A percentile compares a stretch with the other conserved stretches of the same genome.
Conservation (phyloP, 1,139 yeast species). For the Scheffersomyces titani region DNA sequence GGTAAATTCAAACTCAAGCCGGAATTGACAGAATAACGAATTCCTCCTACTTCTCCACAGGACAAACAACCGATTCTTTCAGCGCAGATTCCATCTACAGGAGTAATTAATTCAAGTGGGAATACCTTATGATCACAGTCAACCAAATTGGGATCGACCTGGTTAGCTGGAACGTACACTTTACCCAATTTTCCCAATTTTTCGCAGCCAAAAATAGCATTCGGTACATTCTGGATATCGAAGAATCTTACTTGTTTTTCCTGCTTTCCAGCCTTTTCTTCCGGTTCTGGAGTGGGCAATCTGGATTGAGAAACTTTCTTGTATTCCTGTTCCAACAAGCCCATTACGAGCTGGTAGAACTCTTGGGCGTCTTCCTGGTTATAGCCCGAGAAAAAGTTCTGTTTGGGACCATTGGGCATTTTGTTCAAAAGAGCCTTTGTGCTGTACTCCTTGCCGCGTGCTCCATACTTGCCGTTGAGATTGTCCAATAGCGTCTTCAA, state of each 20-base stretch:
- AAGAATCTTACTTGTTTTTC: conserved; percentile 19
- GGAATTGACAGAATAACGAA: conserved; percentile 76
- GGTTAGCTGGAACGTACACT: conserved; percentile 69
- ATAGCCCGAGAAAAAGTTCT: conserved; percentile 74
- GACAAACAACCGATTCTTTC: conserved; percentile 85
- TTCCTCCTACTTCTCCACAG: conserved; percentile 94
- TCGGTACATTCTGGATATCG: conserved; percentile 20
- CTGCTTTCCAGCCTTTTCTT: not conserved
- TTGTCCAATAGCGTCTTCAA: conserved; percentile 52
- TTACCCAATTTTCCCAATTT: conserved; percentile 57
- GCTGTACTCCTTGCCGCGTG: conserved; percentile 59
- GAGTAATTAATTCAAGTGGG: conserved; percentile 69
- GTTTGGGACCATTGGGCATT: conserved; percentile 80
- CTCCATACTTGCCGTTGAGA: conserved; percentile 59
- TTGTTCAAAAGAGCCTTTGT: conserved; percentile 65
- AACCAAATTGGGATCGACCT: conserved; percentile 65
- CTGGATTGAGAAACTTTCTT: conserved; percentile 20
- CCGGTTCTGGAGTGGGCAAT: conserved; percentile 2
- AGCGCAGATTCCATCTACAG: conserved; percentile 85
- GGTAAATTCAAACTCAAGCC: conserved; percentile 77
- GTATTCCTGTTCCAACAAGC: conserved; percentile 69
- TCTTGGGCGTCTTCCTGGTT: conserved; percentile 96
- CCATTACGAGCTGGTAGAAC: conserved; percentile 79
- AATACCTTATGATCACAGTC: conserved; percentile 41
- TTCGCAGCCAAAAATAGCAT: conserved; percentile 48